Evolutionary conservation across 768 basidiomycete genomes (phyloP).

Genomic region (Kwoniella mangroviensis): DNA sequence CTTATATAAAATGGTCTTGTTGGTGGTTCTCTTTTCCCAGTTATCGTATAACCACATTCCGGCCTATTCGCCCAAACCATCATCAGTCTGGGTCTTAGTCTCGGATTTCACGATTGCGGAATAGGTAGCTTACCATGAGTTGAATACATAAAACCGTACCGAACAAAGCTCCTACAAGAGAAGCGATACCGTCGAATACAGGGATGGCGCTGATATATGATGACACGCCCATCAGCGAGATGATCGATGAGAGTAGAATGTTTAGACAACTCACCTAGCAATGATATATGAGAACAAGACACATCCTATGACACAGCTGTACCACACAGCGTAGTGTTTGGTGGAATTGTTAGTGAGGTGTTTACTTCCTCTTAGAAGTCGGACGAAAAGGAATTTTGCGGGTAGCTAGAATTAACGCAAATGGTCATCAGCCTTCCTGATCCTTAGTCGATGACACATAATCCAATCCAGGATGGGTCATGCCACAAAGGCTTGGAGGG

Average conservation of each 20-base stretch:
- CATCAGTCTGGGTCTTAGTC: neutral
- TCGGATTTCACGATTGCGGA: neutral
- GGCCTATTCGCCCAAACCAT: constrained; percentile 3
- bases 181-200: constrained; percentile 43
- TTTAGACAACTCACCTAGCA: constrained; percentile 5
- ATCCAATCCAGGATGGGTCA: too few species aligned
- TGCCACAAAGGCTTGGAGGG: too few species aligned
- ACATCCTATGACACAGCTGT: constrained; percentile 17
- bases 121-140: constrained; percentile 7
- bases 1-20: neutral
- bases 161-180: constrained; percentile 45
- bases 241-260: neutral
- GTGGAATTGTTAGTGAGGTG: constrained; percentile 36
- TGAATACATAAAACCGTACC: constrained; percentile 45
- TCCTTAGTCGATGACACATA: too few species aligned
- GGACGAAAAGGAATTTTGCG: constrained; percentile 40
- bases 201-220: constrained; percentile 40
- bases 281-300: constrained; percentile 21
- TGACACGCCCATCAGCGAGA: neutral
- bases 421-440: too few species aligned
- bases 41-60: constrained; percentile 52
- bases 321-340: constrained; percentile 40
- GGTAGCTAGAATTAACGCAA: constrained; percentile 7
- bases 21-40: constrained; percentile 6
- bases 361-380: constrained; percentile 35